phyloP scores from a whole-genome alignment of 305 asterid genomes.

The Fraxinus sp. region DNA sequence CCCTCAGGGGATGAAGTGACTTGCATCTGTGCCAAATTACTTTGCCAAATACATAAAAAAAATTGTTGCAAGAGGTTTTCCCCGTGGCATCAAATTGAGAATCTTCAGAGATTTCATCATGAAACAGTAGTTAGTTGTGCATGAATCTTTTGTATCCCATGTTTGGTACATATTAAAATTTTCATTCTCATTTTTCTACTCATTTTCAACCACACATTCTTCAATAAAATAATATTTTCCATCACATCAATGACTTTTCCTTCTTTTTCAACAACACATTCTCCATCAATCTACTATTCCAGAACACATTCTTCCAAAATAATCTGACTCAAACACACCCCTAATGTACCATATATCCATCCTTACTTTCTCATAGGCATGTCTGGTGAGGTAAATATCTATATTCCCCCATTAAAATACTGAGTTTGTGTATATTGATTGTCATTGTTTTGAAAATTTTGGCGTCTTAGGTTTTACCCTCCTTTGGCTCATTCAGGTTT shows the following conservation, averaged over 20 bases:
- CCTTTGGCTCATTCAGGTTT: conserved; percentile 6
- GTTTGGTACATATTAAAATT: too few species aligned
- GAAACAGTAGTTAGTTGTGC: background rate
- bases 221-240: too few species aligned
- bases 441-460: background rate
- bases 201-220: too few species aligned
- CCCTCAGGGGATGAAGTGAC: background rate
- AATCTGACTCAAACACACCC: too few species aligned
- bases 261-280: too few species aligned
- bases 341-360: background rate
- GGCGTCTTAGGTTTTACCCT: conserved; percentile 3
- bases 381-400: background rate
- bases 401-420: background rate
- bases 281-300: too few species aligned
- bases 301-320: too few species aligned
- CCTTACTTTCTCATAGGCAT: background rate
- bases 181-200: too few species aligned
- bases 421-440: background rate
- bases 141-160: background rate
- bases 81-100: background rate
- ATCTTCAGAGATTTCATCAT: background rate
- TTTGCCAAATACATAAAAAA: background rate
- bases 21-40: background rate
- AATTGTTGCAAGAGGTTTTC: background rate
- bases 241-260: too few species aligned